Base-by-base conservation (phyloP, 129 eudicot genomes). In the Tanacetum coccineum region DNA sequence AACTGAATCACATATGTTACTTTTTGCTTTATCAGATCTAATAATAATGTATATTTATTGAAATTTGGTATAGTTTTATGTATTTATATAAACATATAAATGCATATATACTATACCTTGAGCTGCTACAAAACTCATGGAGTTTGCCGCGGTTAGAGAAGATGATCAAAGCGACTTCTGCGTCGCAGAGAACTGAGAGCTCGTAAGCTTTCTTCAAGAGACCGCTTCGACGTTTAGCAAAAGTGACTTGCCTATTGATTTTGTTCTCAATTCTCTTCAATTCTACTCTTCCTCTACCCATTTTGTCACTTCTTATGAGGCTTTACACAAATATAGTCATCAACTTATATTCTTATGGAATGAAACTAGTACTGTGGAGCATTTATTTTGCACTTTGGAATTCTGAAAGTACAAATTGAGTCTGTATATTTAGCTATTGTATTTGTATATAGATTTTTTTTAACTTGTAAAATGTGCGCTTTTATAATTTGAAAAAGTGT, bases 231-330 rank as follows among this genome's bases (percentile, higher is more conserved):
- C 83, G 79, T 25, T 79, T 79, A 1, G 83, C 78, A 63, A 73
- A 79, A 21, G 83, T 79, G 55, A 73, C 83, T 47, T 73, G 83
- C 56, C 79, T 53, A 52, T 70, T 79, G 74, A 75, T 79, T 68
- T 74, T 74, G 72, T 79, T 79, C 72, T 73, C 83, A 46, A 79
- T 79, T 62, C 72, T 54, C 79, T 79, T 79, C 50, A 79, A 32
- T 65, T 73, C 79, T 25, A 79, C 83, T 50, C 78, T 79, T 28
- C 68, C 78, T 67, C 83, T 62, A 3, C 83, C 83, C 83, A 79
- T 79, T 73, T 10, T 68, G 51, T 13, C 53, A 48, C 53, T 13
- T 22, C 30, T 28, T 26, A 40, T 75, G 26, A 13, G 50, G 36
- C 13, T 48, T 4, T 47, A 20, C 47, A 69, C 50, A 39, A 25